These are phyloP conservation scores for Rhizodiscina lignyota DNA, from an alignment of 495 filamentous ascomycete genomes.

Conservation along the genomic window DNA sequence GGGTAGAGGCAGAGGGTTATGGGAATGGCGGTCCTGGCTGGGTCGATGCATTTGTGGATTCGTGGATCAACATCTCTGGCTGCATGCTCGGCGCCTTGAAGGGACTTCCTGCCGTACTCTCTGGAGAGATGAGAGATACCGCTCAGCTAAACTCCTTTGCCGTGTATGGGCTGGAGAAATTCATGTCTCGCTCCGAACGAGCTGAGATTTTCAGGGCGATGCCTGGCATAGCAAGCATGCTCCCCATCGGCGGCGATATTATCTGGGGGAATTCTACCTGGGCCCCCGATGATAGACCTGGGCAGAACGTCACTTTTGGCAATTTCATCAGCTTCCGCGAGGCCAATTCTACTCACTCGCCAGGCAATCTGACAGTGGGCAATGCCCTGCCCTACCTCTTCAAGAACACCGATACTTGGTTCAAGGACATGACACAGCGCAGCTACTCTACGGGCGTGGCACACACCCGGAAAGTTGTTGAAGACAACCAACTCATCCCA, in stretches of 20 bases:
- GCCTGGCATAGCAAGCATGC: conserved; percentile 91
- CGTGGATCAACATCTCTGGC: conserved; percentile 95
- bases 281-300: conserved; percentile 76
- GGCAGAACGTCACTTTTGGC: conserved; percentile 55
- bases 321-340: conserved; percentile 76
- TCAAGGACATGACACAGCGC: conserved; percentile 45
- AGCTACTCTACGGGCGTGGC: conserved; percentile 86
- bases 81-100: conserved; percentile 96
- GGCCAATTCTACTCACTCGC: conserved; percentile 38
- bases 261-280: conserved; percentile 85
- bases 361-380: conserved; percentile 61
- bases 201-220: conserved; percentile 92
- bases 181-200: conserved; percentile 74
- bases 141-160: conserved; percentile 96
- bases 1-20: conserved; percentile 68
- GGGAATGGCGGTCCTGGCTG: conserved; percentile 72
- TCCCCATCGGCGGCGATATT: conserved; percentile 86
- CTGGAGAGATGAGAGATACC: conserved; percentile 95
- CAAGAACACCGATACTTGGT: conserved; percentile 70
- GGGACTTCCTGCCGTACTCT: conserved; percentile 77
- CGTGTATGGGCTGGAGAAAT: conserved; percentile 93
- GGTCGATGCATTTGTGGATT: conserved; percentile 81
- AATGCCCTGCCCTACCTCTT: conserved; percentile 65
- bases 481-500: conserved; percentile 67
- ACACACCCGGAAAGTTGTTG: conserved; percentile 61